Conservation (phyloP, 495 filamentous ascomycete genomes). For the Xylona heveae region DNA sequence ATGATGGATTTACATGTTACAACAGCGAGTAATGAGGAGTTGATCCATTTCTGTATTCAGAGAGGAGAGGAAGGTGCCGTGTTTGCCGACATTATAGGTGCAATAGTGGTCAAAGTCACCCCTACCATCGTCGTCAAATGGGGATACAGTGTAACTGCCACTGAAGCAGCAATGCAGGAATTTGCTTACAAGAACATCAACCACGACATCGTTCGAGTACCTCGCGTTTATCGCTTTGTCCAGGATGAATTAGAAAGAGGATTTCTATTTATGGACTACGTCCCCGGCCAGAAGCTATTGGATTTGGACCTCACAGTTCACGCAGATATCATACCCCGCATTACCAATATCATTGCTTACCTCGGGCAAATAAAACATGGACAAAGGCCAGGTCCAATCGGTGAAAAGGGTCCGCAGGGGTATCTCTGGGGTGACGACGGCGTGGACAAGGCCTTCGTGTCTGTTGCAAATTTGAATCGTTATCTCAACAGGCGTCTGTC, state of each 20-base stretch:
- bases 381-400: conserved; percentile 2
- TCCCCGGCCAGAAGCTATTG: conserved; percentile 2
- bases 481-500: conserved; percentile 9
- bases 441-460: conserved; percentile 5
- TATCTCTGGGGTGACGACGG: conserved; percentile 7
- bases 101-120: conserved; percentile 7
- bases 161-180: conserved; percentile 6
- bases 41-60: too few species aligned
- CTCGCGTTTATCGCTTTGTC: conserved; percentile 2
- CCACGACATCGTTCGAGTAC: conserved; percentile 5
- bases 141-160: conserved; percentile 5
- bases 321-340: too few species aligned
- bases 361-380: too few species aligned
- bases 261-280: conserved; percentile 5
- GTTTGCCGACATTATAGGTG: too few species aligned
- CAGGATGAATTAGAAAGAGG: conserved; percentile 2
- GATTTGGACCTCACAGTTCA: conserved; percentile 4
- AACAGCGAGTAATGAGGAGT: too few species aligned
- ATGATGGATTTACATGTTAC: too few species aligned
- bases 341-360: too few species aligned
- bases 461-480: conserved; percentile 6
- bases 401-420: conserved; percentile 2
- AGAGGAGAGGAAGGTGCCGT: too few species aligned
- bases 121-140: conserved; percentile 5
- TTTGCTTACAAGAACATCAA: conserved; percentile 5